Base-by-base conservation (phyloP, 2,329 filamentous ascomycete species). In the Aspergillus persii region DNA sequence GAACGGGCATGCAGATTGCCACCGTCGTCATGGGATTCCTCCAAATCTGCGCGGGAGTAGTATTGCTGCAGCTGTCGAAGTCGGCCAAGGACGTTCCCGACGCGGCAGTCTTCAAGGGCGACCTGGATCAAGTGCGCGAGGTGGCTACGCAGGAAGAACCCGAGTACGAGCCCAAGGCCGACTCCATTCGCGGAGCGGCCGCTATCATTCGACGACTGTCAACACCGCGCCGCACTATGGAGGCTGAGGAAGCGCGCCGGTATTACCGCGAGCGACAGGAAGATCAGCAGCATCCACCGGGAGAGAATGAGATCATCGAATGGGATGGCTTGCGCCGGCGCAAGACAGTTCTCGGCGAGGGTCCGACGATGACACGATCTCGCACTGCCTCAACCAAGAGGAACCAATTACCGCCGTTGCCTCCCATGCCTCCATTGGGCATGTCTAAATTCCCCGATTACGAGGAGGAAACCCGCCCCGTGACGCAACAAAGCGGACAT, bases 41-140 rank as follows among this genome's bases (percentile, higher is more conserved):
- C 46, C 89, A 90, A 61, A 99, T 99, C 62, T 99, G 95, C 74
- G 84, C 92, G 0, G 95, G 95, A 1, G 95, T 98, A 5, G 89
- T 98, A 0, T 79, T 99, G 7, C 80, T 99, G 8, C 95, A 99
- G 72, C 85, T 99, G n/a, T 97, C 95, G 54, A 98, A 98, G 74
- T 97, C 94, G 0, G 91, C 95, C 68, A 99, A 98, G 73, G 94
- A 99, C 70, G 94, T 99, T 0, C 95, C 95, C 6, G 95, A 98
- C 72, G 83, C 92, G 0, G 92, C 93, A 33, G 88, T 99, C 44
- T 96, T 99, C 80, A 87, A 88, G 57, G 95, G 94, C 49, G 92
- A 98, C 70, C 83, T 99, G 54, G 90, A 98, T 69, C 94, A 99
- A 80, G 90, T 98, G 56, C 91, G 95, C 33, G 96, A 94, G 31